A percentile compares a stretch with the other conserved stretches of the same genome.
phyloP scores from a whole-genome alignment of 2,329 filamentous ascomycete species.

The Ophiosphaerella herpotricha region DNA sequence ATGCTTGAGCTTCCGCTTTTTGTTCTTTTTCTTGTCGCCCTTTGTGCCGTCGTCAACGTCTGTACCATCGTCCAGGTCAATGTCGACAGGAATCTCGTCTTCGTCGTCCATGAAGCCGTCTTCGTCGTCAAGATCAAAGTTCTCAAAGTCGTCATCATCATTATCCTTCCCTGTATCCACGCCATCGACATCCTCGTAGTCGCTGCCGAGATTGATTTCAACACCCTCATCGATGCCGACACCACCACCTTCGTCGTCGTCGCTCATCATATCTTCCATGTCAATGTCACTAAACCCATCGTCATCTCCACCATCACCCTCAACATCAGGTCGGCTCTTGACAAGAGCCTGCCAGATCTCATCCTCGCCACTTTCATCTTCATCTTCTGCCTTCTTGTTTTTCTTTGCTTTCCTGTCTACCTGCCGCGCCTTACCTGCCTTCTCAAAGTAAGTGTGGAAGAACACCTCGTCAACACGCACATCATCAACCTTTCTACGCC shows the following conservation, averaged over 20 bases:
- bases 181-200: conserved; percentile 54
- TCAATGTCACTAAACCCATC: conserved; percentile 60
- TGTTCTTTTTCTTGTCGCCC: conserved; percentile 57
- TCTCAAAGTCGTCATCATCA: conserved; percentile 46
- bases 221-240: conserved; percentile 47
- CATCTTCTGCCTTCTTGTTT: conserved; percentile 49
- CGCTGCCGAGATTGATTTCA: conserved; percentile 53
- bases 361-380: conserved; percentile 67
- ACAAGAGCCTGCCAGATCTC: conserved; percentile 94
- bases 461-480: conserved; percentile 92
- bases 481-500: conserved; percentile 85
- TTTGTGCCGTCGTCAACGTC: conserved; percentile 48
- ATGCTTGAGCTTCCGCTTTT: conserved; percentile 83
- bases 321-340: conserved; percentile 76
- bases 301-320: conserved; percentile 66
- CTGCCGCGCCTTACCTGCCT: conserved; percentile 59
- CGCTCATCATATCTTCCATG: conserved; percentile 50
- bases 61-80: conserved; percentile 48
- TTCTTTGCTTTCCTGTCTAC: conserved; percentile 63
- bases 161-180: conserved; percentile 36
- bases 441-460: conserved; percentile 96
- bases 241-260: conserved; percentile 56
- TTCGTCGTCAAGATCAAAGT: conserved; percentile 56
- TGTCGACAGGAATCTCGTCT: conserved; percentile 58
- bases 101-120: conserved; percentile 61